Percentiles rank a stretch among this genome's conserved stretches.
These are phyloP conservation scores for Striga hermonthica DNA, from an alignment of 305 asterid species.

Conservation along the genomic window DNA sequence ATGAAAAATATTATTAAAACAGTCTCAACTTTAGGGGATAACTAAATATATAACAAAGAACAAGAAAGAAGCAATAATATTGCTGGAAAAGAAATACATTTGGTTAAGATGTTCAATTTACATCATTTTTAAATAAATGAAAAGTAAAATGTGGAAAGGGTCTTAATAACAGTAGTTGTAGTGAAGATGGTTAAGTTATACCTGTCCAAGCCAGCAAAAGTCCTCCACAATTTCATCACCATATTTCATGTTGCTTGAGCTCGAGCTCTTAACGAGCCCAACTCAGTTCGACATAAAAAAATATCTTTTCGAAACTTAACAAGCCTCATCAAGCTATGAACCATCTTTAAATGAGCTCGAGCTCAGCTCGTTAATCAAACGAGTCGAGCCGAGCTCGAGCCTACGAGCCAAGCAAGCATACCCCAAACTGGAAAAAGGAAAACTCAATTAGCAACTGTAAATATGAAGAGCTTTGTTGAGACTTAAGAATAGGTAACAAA, in stretches of 20 bases:
- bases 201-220: constrained; percentile 26
- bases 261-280: too few species aligned
- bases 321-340: too few species aligned
- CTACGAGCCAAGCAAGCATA: too few species aligned
- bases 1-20: not conserved
- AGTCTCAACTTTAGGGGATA: not conserved
- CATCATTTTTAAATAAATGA: not conserved
- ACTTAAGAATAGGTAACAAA: constrained; percentile 31
- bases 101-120: not conserved
- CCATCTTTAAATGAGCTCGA: too few species aligned
- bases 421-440: not conserved
- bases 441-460: too few species aligned
- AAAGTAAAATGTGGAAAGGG: not conserved
- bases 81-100: not conserved
- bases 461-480: not conserved
- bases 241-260: not conserved
- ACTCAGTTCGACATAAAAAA: too few species aligned
- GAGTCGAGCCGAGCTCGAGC: too few species aligned
- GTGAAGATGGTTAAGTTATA: constrained; percentile 31
- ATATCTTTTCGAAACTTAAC: too few species aligned
- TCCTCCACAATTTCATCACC: constrained; percentile 37
- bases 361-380: too few species aligned
- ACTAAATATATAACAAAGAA: not conserved
- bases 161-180: constrained; percentile 16
- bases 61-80: constrained; percentile 18